Base-by-base conservation (phyloP, 2,329 filamentous ascomycete genomes). In the Westerdykella ornata region DNA sequence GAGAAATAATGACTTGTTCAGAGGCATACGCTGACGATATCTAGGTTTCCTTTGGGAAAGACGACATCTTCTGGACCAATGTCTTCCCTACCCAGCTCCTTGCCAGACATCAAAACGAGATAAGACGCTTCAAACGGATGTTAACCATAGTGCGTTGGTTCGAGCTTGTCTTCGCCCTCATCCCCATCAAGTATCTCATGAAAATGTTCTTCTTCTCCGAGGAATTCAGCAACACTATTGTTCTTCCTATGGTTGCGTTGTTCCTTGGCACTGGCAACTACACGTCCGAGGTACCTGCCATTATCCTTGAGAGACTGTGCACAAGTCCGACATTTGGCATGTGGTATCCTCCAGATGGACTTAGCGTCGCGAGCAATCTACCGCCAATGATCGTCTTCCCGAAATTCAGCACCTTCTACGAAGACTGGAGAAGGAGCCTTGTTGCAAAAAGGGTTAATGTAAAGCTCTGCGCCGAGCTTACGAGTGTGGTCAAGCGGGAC, bases 201-300 rank as follows among this genome's bases (percentile, higher is more conserved):
- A 77, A 76, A 42, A 62, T 86, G 38, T 86, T 85, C 62, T 68
- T 78, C 42, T 87, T 88, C 64, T 81, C 72, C 42, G 72, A 76
- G 8, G 81, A 84, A 41, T 88, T 88, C 56, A 76, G 76, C 13
- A 81, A 87, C 54, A 80, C 78, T 28, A 81, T 88, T 63, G 79
- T 83, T 0, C 72, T 84, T 43, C 84, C 84, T 1, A 76, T 88
- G 59, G 76, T 86, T 22, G 84, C 84, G 0, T 68, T 88, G 1
- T 87, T 88, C 56, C 69, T 88, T 0, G 84, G 84, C 0, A 87
- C 84, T 5, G 82, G 84, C 1, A 88, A 88, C 50, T 81, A 85
- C 52, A 84, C 83, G 0, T 78, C 82, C 0, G 79, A 85, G 47
- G 82, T 88, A 0, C 79, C 83, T 0, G 77, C 75, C 32, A 81